These are phyloP conservation scores for Diophrys appendiculata DNA, from an alignment of 73 alveolate species.

Conservation along the genomic window DNA sequence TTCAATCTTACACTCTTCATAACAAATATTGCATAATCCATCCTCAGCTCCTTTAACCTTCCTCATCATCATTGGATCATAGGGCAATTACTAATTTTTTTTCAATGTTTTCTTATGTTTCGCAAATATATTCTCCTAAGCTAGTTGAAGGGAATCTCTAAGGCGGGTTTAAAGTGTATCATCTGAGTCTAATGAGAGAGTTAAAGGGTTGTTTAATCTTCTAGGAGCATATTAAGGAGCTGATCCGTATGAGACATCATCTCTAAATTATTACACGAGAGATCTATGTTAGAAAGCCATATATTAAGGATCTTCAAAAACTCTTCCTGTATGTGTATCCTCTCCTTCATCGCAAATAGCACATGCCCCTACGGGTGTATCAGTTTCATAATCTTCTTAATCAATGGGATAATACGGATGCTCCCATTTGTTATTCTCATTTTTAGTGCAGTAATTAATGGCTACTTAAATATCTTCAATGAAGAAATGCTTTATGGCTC, in stretches of 20 bases:
- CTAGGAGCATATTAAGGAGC: too few species aligned
- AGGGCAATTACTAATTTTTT: too few species aligned
- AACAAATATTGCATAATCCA: background rate
- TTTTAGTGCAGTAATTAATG: too few species aligned
- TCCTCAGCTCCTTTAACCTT: background rate
- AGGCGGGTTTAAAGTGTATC: too few species aligned
- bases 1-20: background rate
- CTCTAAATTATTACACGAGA: too few species aligned
- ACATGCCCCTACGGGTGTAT: background rate
- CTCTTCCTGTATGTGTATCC: background rate
- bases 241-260: too few species aligned
- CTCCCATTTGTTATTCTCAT: background rate
- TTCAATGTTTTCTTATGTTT: too few species aligned
- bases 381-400: background rate
- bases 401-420: background rate
- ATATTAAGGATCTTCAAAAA: background rate
- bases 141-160: too few species aligned
- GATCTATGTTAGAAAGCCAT: too few species aligned
- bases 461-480: background rate
- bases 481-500: background rate
- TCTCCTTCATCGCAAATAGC: background rate
- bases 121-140: too few species aligned
- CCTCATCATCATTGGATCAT: background rate
- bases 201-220: too few species aligned
- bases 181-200: too few species aligned